A percentile compares a stretch with the other conserved stretches of the same genome.
Evolutionary conservation across 495 filamentous ascomycete species (phyloP).

Genomic region (Podospora fimiseda): DNA sequence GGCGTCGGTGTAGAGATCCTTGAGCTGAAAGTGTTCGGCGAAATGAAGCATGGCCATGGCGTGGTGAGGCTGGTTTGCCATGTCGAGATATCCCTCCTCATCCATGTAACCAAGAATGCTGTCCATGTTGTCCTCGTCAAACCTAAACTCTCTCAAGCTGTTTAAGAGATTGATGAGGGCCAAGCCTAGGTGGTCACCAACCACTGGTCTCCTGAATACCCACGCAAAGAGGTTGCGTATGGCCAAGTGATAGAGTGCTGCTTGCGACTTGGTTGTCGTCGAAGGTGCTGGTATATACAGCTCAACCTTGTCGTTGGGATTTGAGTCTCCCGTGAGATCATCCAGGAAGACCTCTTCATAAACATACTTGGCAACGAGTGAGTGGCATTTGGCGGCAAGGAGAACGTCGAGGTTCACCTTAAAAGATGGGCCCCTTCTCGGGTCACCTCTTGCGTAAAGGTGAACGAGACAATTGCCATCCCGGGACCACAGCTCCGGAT

Average conservation of each 20-base stretch:
- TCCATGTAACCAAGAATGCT: conserved; percentile 53
- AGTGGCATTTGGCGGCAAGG: conserved; percentile 43
- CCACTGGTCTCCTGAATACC: conserved; percentile 52
- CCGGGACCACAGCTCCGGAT: conserved; percentile 57
- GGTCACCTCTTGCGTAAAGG: conserved; percentile 54
- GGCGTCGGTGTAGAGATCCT: conserved; percentile 53
- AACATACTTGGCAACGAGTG: conserved; percentile 47
- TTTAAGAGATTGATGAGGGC: conserved; percentile 52
- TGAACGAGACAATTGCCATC: conserved; percentile 58
- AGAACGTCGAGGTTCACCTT: conserved; percentile 47
- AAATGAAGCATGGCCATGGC: conserved; percentile 54
- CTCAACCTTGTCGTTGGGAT: conserved; percentile 37
- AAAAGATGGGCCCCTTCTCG: conserved; percentile 54
- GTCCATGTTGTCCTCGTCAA: conserved; percentile 40
- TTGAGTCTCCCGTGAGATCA: conserved; percentile 8
- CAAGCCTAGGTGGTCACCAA: conserved; percentile 52
- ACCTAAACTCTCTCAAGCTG: conserved; percentile 51
- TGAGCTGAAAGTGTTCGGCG: conserved; percentile 53
- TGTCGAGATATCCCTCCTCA: conserved; percentile 54
- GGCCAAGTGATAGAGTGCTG: conserved; percentile 52
- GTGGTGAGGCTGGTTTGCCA: conserved; percentile 52
- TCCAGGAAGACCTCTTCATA: conserved; percentile 9
- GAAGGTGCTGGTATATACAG: conserved; percentile 58
- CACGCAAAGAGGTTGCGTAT: conserved; percentile 67
- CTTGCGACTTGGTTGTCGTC: conserved; percentile 39